A percentile compares a stretch with the other conserved stretches of the same genome.
Conservation (phyloP, 257 asterid genomes). For the Echium plantagineum region DNA sequence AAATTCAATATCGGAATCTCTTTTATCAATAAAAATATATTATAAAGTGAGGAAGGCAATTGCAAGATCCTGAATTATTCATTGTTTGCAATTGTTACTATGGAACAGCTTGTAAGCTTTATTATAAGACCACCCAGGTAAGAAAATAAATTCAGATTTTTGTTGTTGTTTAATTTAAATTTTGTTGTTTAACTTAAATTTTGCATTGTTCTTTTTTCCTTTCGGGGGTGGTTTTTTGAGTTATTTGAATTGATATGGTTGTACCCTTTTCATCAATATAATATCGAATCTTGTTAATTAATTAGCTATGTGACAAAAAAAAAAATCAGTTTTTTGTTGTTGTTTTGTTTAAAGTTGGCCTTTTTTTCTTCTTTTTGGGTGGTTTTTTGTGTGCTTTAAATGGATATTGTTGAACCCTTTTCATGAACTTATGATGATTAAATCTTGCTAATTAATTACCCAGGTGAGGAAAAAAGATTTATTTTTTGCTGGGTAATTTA, state of each 20-base stretch:
- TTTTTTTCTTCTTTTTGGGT: too few relatives aligned
- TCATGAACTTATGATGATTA: too few relatives aligned
- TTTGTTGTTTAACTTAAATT: background rate
- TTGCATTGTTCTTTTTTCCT: background rate
- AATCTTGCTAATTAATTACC: constrained; percentile 16
- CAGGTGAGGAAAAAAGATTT: constrained; percentile 38
- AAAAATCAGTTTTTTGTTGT: too few relatives aligned
- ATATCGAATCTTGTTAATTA: constrained; percentile 14
- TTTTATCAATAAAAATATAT: constrained; percentile 3
- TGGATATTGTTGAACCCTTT: too few relatives aligned
- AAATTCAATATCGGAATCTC: background rate
- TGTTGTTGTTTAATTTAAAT: background rate
- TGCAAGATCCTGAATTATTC: constrained; percentile 28
- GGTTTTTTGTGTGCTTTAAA: too few relatives aligned
- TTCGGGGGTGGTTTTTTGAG: background rate
- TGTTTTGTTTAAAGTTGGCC: too few relatives aligned
- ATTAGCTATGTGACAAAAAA: too few relatives aligned
- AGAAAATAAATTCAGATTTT: constrained; percentile 10
- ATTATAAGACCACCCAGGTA: constrained; percentile 97
- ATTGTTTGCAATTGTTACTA: constrained; percentile 14
- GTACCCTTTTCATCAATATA: background rate
- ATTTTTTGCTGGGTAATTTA: too few relatives aligned
- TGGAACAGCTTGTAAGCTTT: constrained; percentile 97
- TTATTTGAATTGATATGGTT: background rate
- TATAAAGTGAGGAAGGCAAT: constrained; percentile 4